Conservation (phyloP, 2,329 filamentous ascomycete species). For the Aspergillus caelatus region DNA sequence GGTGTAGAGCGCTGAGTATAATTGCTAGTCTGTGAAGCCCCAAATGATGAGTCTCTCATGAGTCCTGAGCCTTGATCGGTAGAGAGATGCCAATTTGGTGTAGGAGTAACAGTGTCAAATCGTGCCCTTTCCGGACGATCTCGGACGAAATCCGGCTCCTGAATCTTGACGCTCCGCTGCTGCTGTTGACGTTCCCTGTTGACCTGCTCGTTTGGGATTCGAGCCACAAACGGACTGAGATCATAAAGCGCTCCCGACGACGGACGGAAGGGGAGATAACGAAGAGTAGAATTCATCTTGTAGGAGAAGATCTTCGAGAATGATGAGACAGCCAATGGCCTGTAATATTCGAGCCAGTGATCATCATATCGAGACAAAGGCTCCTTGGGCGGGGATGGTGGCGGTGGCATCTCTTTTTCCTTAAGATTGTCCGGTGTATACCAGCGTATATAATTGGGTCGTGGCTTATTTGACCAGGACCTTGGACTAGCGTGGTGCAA, state of each 20-base stretch:
- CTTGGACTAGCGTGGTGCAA: constrained; percentile 87
- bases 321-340: constrained; percentile 82
- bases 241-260: constrained; percentile 73
- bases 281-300: constrained; percentile 86
- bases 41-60: constrained; percentile 56
- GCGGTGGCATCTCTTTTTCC: constrained; percentile 60
- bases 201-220: constrained; percentile 60
- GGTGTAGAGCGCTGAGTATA: constrained; percentile 54
- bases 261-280: constrained; percentile 76
- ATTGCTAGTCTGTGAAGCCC: constrained; percentile 24
- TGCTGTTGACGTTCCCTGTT: constrained; percentile 57
- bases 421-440: constrained; percentile 75
- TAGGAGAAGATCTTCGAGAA: constrained; percentile 91
- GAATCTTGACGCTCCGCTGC: constrained; percentile 64
- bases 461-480: constrained; percentile 64
- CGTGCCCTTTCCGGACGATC: constrained; percentile 43
- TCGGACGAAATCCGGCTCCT: constrained; percentile 58
- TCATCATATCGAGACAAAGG: constrained; percentile 71
- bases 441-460: constrained; percentile 84
- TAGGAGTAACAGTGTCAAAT: neutral
- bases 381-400: constrained; percentile 32
- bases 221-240: constrained; percentile 83
- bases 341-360: constrained; percentile 97
- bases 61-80: constrained; percentile 49
- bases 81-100: constrained; percentile 9